A percentile compares a stretch with the other conserved stretches of the same genome.
Conservation (phyloP, 163 green algal species). For the Chlorella variabilis region DNA sequence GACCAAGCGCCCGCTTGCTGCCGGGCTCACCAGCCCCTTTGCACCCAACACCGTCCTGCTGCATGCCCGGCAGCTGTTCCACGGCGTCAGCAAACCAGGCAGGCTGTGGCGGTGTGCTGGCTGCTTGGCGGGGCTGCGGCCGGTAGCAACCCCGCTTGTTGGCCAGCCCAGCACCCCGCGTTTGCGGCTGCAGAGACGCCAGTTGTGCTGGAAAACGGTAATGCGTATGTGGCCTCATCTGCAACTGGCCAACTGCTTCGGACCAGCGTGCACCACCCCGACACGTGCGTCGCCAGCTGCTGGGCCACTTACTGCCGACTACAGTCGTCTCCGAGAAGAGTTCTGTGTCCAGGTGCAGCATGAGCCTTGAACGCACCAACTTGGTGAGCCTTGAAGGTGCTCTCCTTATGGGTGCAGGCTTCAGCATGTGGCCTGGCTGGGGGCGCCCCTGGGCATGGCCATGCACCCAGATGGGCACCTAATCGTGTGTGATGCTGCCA, state of each 20-base stretch:
- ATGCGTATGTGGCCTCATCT: background rate
- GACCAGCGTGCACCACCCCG: background rate
- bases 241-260: background rate
- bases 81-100: background rate
- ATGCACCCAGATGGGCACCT: conserved; percentile 8
- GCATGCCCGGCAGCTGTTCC: background rate
- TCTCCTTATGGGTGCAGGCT: background rate
- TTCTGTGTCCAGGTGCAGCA: too few species aligned
- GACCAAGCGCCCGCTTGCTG: background rate
- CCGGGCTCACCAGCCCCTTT: background rate
- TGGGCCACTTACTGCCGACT: too few species aligned
- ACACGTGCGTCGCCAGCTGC: too few species aligned
- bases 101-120: background rate
- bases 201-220: background rate
- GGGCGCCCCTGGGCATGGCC: background rate
- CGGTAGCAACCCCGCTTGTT: too few species aligned
- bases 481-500: background rate
- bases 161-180: background rate
- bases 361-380: too few species aligned
- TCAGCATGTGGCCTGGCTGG: background rate
- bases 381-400: background rate
- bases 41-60: background rate
- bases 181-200: conserved; percentile 22
- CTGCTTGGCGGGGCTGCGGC: too few species aligned
- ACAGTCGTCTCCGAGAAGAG: too few species aligned